Conservation (phyloP, 1,284 basidiomycete species). For the Mycosarcoma maydis region DNA sequence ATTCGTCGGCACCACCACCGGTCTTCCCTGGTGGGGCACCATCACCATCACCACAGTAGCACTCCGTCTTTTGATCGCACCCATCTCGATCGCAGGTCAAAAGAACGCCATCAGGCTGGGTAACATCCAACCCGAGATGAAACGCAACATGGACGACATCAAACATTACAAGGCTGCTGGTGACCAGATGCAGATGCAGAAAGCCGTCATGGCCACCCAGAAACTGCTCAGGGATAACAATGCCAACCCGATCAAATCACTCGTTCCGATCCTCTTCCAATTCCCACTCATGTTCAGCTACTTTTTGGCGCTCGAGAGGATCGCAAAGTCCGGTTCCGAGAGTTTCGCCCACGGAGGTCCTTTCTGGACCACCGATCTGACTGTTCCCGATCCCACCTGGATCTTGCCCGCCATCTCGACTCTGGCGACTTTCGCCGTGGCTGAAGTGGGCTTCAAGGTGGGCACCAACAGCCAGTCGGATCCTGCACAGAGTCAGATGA, state of each 20-base stretch:
- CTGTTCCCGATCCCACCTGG: slow-evolving; percentile 79
- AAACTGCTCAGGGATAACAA: slow-evolving; percentile 77
- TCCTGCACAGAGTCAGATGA: slow-evolving; percentile 71
- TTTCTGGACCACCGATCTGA: slow-evolving; percentile 80
- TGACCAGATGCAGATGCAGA: slow-evolving; percentile 73
- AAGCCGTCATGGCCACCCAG: slow-evolving; percentile 72
- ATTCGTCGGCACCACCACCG: slow-evolving; percentile 77
- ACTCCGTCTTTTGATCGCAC: slow-evolving; percentile 77
- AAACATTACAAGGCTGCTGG: slow-evolving; percentile 69
- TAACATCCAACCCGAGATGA: slow-evolving; percentile 74
- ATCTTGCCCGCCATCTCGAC: slow-evolving; percentile 78
- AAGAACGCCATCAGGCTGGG: slow-evolving; percentile 78
- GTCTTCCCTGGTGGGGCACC: slow-evolving; percentile 67
- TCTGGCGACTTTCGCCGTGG: slow-evolving; percentile 76
- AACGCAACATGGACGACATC: slow-evolving; percentile 72
- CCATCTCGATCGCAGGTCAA: slow-evolving; percentile 75
- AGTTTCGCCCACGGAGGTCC: slow-evolving; percentile 83
- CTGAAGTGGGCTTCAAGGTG: slow-evolving; percentile 74
- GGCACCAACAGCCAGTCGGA: slow-evolving; percentile 62
- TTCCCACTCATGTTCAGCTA: slow-evolving; percentile 82
- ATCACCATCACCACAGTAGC: slow-evolving; percentile 78
- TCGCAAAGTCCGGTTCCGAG: slow-evolving; percentile 78
- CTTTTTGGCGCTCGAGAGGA: slow-evolving; percentile 82
- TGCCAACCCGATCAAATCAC: slow-evolving; percentile 74
- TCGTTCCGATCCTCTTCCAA: slow-evolving; percentile 76